Conservation (phyloP, 2,329 filamentous ascomycete species). For the Lecanicillium sp. region DNA sequence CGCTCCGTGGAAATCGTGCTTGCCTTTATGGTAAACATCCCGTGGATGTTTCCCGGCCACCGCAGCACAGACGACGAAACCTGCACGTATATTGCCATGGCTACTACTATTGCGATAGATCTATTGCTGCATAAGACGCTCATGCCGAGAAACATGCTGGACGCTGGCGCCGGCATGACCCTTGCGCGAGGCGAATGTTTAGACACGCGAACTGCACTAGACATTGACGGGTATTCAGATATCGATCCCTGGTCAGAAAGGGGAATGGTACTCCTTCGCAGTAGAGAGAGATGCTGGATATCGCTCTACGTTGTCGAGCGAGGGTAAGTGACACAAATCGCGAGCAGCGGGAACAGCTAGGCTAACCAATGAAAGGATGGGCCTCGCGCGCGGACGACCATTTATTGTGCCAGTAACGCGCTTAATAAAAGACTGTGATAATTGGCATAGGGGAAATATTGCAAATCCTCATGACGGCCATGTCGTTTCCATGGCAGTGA, state of each 20-base stretch:
- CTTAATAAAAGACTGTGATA: slow-evolving; percentile 58
- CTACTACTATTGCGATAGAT: slow-evolving; percentile 61
- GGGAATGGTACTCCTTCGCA: slow-evolving; percentile 53
- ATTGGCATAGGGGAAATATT: slow-evolving; percentile 57
- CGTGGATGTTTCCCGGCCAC: slow-evolving; percentile 63
- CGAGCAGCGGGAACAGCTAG: too few species aligned
- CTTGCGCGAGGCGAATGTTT: slow-evolving; percentile 61
- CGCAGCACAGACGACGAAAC: slow-evolving; percentile 68
- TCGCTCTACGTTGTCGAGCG: slow-evolving; percentile 65
- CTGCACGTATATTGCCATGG: slow-evolving; percentile 62
- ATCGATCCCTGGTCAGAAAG: slow-evolving; percentile 52
- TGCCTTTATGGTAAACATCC: slow-evolving; percentile 68
- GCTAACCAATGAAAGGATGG: slow-evolving; percentile 37
- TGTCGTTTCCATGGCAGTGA: slow-evolving; percentile 63
- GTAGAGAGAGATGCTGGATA: slow-evolving; percentile 63
- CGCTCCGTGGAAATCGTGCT: slow-evolving; percentile 68
- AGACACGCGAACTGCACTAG: slow-evolving; percentile 56
- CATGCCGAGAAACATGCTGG: slow-evolving; percentile 42
- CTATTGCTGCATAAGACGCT: slow-evolving; percentile 64
- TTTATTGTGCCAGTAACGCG: slow-evolving; percentile 62
- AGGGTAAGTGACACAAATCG: slow-evolving; percentile 36
- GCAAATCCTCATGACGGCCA: slow-evolving; percentile 62
- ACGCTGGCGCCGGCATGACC: slow-evolving; percentile 32
- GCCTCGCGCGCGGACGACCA: slow-evolving; percentile 59
- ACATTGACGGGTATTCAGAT: slow-evolving; percentile 60